Conservation (phyloP, 345 rosid genomes). For the Microthlaspi erraticum region DNA sequence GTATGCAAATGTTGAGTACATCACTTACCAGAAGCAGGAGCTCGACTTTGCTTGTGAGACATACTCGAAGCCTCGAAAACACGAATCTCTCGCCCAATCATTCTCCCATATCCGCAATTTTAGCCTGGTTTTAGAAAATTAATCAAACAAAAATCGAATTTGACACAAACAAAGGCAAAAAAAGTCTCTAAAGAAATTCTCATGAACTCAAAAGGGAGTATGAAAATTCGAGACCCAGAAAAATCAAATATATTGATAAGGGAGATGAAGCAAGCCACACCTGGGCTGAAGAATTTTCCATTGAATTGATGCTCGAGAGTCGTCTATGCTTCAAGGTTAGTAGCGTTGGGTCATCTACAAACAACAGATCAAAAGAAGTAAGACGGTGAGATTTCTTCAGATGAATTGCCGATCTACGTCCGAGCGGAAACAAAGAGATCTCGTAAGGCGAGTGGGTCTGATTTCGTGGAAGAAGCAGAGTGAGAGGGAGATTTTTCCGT, state of each 20-base stretch:
- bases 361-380: too few species aligned
- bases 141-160: constrained; percentile 36
- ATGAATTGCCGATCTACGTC: too few species aligned
- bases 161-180: not conserved
- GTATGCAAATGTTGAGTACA: too few species aligned
- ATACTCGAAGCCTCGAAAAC: constrained; percentile 70
- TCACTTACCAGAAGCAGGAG: constrained; percentile 52
- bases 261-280: constrained; percentile 36
- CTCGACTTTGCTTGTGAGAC: constrained; percentile 51
- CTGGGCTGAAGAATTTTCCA: constrained; percentile 84
- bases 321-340: constrained; percentile 73
- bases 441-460: too few species aligned
- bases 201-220: not conserved
- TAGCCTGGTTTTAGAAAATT: constrained; percentile 54
- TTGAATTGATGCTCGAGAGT: constrained; percentile 54
- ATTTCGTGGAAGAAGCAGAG: too few species aligned
- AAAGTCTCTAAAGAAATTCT: constrained; percentile 1
- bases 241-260: not conserved
- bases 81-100: constrained; percentile 73
- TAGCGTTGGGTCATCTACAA: constrained; percentile 55
- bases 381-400: too few species aligned
- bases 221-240: constrained; percentile 2
- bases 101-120: constrained; percentile 63
- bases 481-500: too few species aligned
- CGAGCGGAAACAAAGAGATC: too few species aligned